These are phyloP conservation scores for Saccharomyces hybrid DNA, from an alignment of 1,139 yeast species.

Conservation along the genomic window DNA sequence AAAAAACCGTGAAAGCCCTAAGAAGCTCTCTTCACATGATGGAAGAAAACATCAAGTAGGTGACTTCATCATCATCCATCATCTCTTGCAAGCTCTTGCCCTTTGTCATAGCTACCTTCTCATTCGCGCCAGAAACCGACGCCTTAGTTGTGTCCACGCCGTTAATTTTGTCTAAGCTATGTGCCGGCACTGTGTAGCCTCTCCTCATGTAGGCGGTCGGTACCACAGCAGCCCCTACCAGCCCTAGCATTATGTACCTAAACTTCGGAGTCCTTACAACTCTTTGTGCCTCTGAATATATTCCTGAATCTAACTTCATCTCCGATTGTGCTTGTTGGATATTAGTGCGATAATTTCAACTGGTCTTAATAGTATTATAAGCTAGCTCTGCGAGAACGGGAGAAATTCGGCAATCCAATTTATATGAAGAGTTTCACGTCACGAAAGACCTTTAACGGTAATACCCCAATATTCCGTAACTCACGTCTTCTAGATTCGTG, in stretches of 20 bases:
- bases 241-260: conserved; percentile 20
- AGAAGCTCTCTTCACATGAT: conserved; percentile 14
- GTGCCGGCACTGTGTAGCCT: conserved; percentile 8
- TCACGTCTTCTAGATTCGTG: not conserved
- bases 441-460: not conserved
- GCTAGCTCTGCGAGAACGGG: not conserved
- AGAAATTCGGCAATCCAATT: not conserved
- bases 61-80: conserved; percentile 19
- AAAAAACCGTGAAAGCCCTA: not conserved
- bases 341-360: too few species aligned
- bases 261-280: conserved; percentile 21
- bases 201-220: conserved; percentile 23
- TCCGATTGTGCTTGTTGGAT: not conserved
- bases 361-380: too few species aligned
- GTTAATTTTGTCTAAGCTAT: conserved; percentile 3
- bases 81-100: conserved; percentile 3
- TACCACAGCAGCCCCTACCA: conserved; percentile 23
- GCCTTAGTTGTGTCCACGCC: conserved; percentile 3
- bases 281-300: conserved; percentile 18
- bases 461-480: not conserved
- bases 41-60: conserved; percentile 24
- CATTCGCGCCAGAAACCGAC: not conserved
- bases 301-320: conserved; percentile 19
- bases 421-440: not conserved
- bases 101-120: not conserved